These are phyloP conservation scores for Penicillium palitans DNA, from an alignment of 2,329 filamentous ascomycete species.

Conservation along the genomic window DNA sequence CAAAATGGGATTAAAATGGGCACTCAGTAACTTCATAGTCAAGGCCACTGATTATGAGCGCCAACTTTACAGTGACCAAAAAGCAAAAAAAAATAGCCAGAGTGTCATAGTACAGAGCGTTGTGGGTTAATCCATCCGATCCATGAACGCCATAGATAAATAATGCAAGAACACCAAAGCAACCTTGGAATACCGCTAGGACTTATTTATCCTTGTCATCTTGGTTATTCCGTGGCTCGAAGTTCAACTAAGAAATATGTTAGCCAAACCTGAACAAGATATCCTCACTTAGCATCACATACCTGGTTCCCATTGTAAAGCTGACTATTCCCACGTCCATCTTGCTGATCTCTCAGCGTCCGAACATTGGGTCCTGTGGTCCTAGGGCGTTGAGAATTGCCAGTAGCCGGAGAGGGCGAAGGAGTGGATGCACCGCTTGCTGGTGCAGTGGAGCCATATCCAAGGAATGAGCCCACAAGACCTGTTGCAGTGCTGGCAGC, in stretches of 20 bases:
- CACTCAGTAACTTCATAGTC: not conserved
- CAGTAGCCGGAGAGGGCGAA: conserved; percentile 7
- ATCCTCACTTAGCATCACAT: conserved; percentile 35
- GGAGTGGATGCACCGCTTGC: conserved; percentile 15
- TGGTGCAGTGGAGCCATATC: conserved; percentile 34
- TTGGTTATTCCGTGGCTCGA: conserved; percentile 65
- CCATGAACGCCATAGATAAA: conserved; percentile 6
- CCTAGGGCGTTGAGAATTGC: conserved; percentile 18
- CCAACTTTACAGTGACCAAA: not conserved
- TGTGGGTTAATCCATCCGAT: not conserved
- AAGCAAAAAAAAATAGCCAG: not conserved
- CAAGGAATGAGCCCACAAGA: conserved; percentile 47
- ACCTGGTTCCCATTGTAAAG: conserved; percentile 93
- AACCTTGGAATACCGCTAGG: not conserved
- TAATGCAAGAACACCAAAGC: conserved; percentile 1
- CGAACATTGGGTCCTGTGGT: conserved; percentile 44
- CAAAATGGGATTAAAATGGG: not conserved
- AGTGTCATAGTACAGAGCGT: not conserved
- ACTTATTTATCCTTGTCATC: conserved; percentile 48
- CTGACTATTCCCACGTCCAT: conserved; percentile 62
- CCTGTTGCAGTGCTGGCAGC: conserved; percentile 45
- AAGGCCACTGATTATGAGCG: not conserved
- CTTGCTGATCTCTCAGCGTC: conserved; percentile 57
- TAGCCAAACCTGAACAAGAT: not conserved
- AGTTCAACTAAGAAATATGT: conserved; percentile 57